phyloP scores from a whole-genome alignment of 2,329 filamentous ascomycete genomes.

The Sphaerostilbella broomeana region DNA sequence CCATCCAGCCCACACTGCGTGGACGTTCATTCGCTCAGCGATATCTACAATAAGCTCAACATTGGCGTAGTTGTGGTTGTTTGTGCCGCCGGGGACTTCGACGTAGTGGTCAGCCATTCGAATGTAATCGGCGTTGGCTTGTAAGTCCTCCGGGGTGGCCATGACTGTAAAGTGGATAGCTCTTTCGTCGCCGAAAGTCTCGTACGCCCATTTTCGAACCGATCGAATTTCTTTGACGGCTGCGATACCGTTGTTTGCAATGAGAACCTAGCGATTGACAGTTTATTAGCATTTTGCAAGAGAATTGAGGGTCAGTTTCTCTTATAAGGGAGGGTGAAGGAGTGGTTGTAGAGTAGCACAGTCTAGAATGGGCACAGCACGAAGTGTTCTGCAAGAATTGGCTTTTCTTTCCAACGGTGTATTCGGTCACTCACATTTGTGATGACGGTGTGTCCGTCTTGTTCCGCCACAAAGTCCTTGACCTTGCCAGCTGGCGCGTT shows the following conservation, averaged over 20 bases:
- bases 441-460: constrained; percentile 96
- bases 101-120: constrained; percentile 99
- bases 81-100: constrained; percentile 95
- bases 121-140: constrained; percentile 98
- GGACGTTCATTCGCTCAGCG: constrained; percentile 95
- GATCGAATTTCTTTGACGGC: constrained; percentile 99
- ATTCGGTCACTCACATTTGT: constrained; percentile 75
- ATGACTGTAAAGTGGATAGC: constrained; percentile 99
- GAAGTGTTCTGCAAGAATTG: too few species aligned
- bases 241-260: constrained; percentile 99
- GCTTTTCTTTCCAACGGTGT: too few species aligned
- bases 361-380: too few species aligned
- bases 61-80: constrained; percentile 99
- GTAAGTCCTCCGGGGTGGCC: constrained; percentile 96
- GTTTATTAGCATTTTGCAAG: neutral
- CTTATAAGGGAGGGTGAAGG: too few species aligned
- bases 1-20: constrained; percentile 99
- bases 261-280: constrained; percentile 63
- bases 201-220: constrained; percentile 99
- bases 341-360: too few species aligned
- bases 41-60: constrained; percentile 98
- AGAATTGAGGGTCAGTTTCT: too few species aligned
- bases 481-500: constrained; percentile 78
- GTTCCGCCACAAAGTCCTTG: constrained; percentile 87
- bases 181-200: constrained; percentile 96